A percentile compares a stretch with the other conserved stretches of the same genome.
phyloP scores from a whole-genome alignment of 2,329 filamentous ascomycete genomes.

The Calonectria crousiana region DNA sequence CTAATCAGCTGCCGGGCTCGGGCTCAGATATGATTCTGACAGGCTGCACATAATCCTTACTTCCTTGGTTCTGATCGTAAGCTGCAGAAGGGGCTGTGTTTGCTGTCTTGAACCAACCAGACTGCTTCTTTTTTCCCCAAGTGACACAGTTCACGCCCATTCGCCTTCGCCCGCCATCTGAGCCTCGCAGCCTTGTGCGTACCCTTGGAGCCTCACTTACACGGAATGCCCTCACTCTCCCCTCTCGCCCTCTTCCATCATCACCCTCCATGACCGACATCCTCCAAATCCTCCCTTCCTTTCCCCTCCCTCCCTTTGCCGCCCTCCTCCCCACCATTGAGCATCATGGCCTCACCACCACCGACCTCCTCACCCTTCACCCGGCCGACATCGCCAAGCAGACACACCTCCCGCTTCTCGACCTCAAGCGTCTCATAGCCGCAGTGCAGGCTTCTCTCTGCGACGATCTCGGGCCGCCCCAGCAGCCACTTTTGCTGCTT shows the following conservation, averaged over 20 bases:
- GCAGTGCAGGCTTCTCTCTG: constrained; percentile 77
- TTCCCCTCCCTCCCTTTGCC: constrained; percentile 77
- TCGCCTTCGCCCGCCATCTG: not conserved
- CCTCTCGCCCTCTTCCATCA: constrained; percentile 7
- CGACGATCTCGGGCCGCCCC: constrained; percentile 61
- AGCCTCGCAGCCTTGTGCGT: not conserved
- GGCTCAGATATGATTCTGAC: not conserved
- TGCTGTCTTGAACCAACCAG: not conserved
- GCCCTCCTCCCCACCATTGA: constrained; percentile 86
- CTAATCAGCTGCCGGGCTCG: not conserved
- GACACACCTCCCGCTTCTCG: constrained; percentile 82
- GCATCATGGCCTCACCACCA: constrained; percentile 79
- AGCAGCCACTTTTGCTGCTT: constrained; percentile 40
- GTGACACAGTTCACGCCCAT: not conserved
- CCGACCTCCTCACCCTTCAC: constrained; percentile 88
- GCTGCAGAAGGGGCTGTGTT: not conserved
- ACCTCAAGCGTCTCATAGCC: constrained; percentile 80
- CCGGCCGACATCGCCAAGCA: constrained; percentile 86
- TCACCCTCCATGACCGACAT: constrained; percentile 82
- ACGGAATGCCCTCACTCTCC: constrained; percentile 27
- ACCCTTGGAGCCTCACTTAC: constrained; percentile 5
- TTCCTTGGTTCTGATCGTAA: not conserved
- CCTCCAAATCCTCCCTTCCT: constrained; percentile 82
- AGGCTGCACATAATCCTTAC: not conserved
- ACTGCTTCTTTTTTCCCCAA: not conserved